Conservation (phyloP, 1,284 basidiomycete genomes). For the Ustilago cynodontis region DNA sequence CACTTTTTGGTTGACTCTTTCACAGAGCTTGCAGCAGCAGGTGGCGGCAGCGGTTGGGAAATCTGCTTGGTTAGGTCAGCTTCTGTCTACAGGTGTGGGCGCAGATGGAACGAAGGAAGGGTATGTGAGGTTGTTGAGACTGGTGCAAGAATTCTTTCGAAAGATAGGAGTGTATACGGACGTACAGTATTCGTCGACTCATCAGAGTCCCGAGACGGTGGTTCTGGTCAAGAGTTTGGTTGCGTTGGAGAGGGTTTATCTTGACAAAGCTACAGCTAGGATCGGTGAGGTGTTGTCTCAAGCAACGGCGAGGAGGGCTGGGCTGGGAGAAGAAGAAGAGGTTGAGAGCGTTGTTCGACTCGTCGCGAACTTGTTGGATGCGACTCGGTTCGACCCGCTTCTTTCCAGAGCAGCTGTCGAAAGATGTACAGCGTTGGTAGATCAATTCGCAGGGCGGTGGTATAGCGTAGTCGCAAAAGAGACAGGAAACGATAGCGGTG, state of each 20-base stretch:
- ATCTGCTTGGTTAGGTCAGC: conserved; percentile 87
- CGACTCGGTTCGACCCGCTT: conserved; percentile 90
- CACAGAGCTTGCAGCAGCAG: conserved; percentile 73
- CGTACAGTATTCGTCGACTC: conserved; percentile 82
- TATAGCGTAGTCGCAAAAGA: conserved; percentile 11
- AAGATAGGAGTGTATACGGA: conserved; percentile 95
- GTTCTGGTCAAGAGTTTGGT: conserved; percentile 84
- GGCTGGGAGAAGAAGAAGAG: conserved; percentile 12
- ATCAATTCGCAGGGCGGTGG: conserved; percentile 13
- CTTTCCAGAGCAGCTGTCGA: conserved; percentile 83
- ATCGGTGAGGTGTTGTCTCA: conserved; percentile 81
- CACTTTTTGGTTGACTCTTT: conserved; percentile 88
- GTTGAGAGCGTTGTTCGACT: conserved; percentile 11
- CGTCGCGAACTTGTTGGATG: conserved; percentile 90
- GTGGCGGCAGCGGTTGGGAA: conserved; percentile 80
- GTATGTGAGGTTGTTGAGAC: conserved; percentile 85
- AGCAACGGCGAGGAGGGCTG: background rate
- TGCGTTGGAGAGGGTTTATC: conserved; percentile 84
- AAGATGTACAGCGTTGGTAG: conserved; percentile 73
- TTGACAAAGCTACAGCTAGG: conserved; percentile 83
- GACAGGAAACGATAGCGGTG: background rate
- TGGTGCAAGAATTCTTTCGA: conserved; percentile 95
- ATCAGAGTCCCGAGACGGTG: conserved; percentile 92
- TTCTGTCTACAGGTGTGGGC: conserved; percentile 77
- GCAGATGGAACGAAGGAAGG: conserved; percentile 5